These are phyloP conservation scores for Ascosphaera acerosa DNA, from an alignment of 2,329 filamentous ascomycete genomes.

Conservation along the genomic window DNA sequence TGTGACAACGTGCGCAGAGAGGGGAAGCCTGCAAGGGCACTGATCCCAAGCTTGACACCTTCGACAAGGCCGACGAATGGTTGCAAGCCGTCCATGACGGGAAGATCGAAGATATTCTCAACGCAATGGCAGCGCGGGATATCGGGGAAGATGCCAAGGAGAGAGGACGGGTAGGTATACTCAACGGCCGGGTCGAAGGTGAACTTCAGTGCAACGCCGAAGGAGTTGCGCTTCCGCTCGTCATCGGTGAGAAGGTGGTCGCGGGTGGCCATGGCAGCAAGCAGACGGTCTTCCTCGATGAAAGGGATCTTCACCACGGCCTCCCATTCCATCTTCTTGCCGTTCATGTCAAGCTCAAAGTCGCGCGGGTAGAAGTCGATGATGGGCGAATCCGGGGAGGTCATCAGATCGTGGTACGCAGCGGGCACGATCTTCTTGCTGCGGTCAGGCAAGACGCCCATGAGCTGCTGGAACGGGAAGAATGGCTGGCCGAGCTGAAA, in stretches of 20 bases:
- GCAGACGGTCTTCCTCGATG: slow-evolving; percentile 71
- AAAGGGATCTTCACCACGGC: slow-evolving; percentile 98
- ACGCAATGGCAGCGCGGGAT: slow-evolving; percentile 69
- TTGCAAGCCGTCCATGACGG: slow-evolving; percentile 70
- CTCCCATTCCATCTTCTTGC: slow-evolving; percentile 99
- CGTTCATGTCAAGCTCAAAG: slow-evolving; percentile 97
- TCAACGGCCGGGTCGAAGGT: slow-evolving; percentile 54
- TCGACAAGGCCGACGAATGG: slow-evolving; percentile 62
- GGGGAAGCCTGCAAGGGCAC: slow-evolving; percentile 82
- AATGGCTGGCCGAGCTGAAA: slow-evolving; percentile 92
- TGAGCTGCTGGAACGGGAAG: slow-evolving; percentile 81
- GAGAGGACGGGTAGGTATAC: slow-evolving; percentile 65
- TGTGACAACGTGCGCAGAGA: slow-evolving; percentile 69
- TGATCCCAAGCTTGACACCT: slow-evolving; percentile 55
- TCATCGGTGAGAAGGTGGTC: slow-evolving; percentile 52
- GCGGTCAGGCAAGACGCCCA: slow-evolving; percentile 91
- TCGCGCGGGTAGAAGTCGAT: slow-evolving; percentile 95
- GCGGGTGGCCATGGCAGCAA: slow-evolving; percentile 65
- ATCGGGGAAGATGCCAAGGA: slow-evolving; percentile 76
- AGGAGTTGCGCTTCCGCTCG: slow-evolving; percentile 64
- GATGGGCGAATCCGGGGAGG: slow-evolving; percentile 66
- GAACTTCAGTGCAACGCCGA: slow-evolving; percentile 82
- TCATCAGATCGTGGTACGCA: slow-evolving; percentile 84
- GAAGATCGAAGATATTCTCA: slow-evolving; percentile 89
- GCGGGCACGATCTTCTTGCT: slow-evolving; percentile 87